Conservation (phyloP, 1,284 basidiomycete genomes). For the Butyriboletus appendiculatus region DNA sequence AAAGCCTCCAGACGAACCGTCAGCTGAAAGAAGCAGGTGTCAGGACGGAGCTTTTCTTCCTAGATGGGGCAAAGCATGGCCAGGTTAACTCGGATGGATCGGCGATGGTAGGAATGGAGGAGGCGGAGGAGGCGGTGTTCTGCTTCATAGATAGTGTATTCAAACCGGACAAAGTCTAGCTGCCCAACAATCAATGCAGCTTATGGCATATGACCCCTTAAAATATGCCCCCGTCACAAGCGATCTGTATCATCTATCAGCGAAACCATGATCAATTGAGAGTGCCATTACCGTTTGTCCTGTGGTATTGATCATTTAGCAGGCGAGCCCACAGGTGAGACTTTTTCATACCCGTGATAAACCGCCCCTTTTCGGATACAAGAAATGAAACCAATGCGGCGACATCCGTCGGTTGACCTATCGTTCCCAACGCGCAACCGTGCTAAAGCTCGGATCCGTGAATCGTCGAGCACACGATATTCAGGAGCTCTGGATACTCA, state of each 20-base stretch:
- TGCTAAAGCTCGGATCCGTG: not conserved
- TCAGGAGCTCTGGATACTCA: not conserved
- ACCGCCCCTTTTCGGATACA: conserved; percentile 2
- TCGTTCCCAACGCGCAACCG: conserved; percentile 5
- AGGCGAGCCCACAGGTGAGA: not conserved
- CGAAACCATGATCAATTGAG: not conserved
- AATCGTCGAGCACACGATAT: not conserved
- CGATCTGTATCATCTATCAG: conserved; percentile 2
- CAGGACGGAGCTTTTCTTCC: not conserved
- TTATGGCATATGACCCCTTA: not conserved
- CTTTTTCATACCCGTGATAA: conserved; percentile 1
- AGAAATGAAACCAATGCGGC: conserved; percentile 7
- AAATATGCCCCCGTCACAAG: conserved; percentile 8
- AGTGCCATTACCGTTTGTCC: conserved; percentile 2
- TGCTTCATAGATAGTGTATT: conserved; percentile 5
- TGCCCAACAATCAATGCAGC: not conserved
- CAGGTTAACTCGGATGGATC: conserved; percentile 1
- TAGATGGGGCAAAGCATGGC: conserved; percentile 6
- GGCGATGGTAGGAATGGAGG: not conserved
- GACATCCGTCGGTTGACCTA: conserved; percentile 5
- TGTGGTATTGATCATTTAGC: not conserved
- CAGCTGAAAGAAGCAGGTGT: not conserved
- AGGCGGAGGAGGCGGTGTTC: not conserved
- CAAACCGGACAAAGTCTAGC: not conserved
- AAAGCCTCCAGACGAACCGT: not conserved